These are phyloP conservation scores for Nakaseomyces sp. DNA, from an alignment of 1,139 yeast genomes.

Conservation along the genomic window DNA sequence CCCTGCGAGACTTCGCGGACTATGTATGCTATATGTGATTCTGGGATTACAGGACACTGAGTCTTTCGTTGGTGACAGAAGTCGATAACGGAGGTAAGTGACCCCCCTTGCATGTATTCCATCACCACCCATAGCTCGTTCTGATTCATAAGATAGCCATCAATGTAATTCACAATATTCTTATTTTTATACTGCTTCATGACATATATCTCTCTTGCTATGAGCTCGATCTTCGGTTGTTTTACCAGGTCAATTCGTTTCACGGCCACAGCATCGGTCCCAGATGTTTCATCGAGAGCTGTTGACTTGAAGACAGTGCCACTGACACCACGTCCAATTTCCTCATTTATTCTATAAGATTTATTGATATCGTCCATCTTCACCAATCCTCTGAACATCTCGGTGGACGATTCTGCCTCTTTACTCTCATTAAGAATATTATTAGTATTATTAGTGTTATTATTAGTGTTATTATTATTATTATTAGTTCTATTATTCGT, in stretches of 20 bases:
- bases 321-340: slow-evolving; percentile 30
- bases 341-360: slow-evolving; percentile 13
- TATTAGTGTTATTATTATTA: slow-evolving; percentile 7
- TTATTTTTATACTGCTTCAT: slow-evolving; percentile 91
- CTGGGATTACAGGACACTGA: slow-evolving; percentile 38
- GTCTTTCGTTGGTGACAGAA: slow-evolving; percentile 46
- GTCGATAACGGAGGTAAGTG: slow-evolving; percentile 77
- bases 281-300: background rate
- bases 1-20: slow-evolving; percentile 91
- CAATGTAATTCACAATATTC: slow-evolving; percentile 88
- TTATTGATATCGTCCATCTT: background rate
- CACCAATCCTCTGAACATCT: background rate
- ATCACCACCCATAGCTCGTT: slow-evolving; percentile 77
- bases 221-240: slow-evolving; percentile 90
- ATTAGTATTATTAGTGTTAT: background rate
- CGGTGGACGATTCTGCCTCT: background rate
- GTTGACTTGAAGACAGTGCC: slow-evolving; percentile 23
- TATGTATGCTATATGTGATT: slow-evolving; percentile 79
- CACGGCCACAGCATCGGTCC: slow-evolving; percentile 51
- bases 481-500: background rate
- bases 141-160: slow-evolving; percentile 66
- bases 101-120: slow-evolving; percentile 94
- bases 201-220: slow-evolving; percentile 87
- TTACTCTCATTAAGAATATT: background rate
- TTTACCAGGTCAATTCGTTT: slow-evolving; percentile 91